Evolutionary conservation across 805 yeast genomes (phyloP).

Genomic region (Candida maris): DNA sequence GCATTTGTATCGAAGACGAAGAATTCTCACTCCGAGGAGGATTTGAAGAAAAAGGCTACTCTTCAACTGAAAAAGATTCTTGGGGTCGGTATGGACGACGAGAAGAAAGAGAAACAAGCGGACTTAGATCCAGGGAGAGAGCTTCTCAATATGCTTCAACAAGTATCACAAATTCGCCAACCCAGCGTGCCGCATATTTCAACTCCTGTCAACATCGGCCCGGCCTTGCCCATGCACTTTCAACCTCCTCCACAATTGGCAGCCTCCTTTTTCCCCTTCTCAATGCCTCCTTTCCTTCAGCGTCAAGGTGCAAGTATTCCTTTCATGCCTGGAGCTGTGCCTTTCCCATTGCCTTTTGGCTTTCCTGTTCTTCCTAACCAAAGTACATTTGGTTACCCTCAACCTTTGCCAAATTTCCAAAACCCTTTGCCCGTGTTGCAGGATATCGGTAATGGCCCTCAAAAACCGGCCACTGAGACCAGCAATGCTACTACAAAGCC

Average conservation of each 20-base stretch:
- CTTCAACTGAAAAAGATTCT: conserved; percentile 58
- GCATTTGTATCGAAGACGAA: conserved; percentile 55
- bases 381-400: conserved; percentile 13
- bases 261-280: conserved; percentile 8
- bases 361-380: conserved; percentile 23
- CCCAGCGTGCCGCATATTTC: conserved; percentile 10
- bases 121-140: conserved; percentile 73
- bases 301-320: conserved; percentile 15
- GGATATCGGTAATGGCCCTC: neutral
- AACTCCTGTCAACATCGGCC: conserved; percentile 1
- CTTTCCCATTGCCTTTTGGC: conserved; percentile 25
- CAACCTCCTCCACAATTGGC: conserved; percentile 6
- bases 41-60: conserved; percentile 62
- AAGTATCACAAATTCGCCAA: conserved; percentile 36
- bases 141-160: conserved; percentile 57
- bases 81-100: conserved; percentile 46
- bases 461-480: conserved; percentile 7
- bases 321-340: conserved; percentile 16
- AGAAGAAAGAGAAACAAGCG: conserved; percentile 20
- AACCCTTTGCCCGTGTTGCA: conserved; percentile 11
- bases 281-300: conserved; percentile 11
- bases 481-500: conserved; percentile 10
- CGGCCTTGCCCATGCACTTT: conserved; percentile 4
- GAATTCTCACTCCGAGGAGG: conserved; percentile 48
- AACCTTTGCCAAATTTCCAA: conserved; percentile 15